These are phyloP conservation scores for Trichophyton benhamiae DNA, from an alignment of 2,329 filamentous ascomycete genomes.

Conservation along the genomic window DNA sequence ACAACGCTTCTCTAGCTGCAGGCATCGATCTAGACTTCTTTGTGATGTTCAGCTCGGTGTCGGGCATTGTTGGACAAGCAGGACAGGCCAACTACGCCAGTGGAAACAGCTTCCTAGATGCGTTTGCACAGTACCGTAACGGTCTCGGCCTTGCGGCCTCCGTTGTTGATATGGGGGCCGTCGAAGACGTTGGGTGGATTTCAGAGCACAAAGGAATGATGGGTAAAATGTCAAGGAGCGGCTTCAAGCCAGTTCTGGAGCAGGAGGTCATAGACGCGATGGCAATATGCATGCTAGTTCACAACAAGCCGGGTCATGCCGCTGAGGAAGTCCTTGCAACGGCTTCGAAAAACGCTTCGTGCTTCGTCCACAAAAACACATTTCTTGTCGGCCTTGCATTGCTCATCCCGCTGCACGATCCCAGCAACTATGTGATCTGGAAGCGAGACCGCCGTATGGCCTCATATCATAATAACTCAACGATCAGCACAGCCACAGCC, in stretches of 20 bases:
- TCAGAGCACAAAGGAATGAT: not conserved
- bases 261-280: slow-evolving; percentile 10
- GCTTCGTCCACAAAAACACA: not conserved
- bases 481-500: not conserved
- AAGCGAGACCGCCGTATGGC: not conserved
- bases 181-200: slow-evolving; percentile 4
- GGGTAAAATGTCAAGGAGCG: not conserved
- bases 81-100: slow-evolving; percentile 10
- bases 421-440: not conserved
- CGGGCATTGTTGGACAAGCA: slow-evolving; percentile 1
- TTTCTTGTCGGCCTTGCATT: not conserved
- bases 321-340: not conserved
- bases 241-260: slow-evolving; percentile 7
- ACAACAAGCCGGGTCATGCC: not conserved
- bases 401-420: not conserved
- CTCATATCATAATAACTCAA: not conserved
- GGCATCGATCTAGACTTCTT: slow-evolving; percentile 16
- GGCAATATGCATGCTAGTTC: slow-evolving; percentile 4
- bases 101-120: slow-evolving; percentile 11
- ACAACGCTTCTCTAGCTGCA: slow-evolving; percentile 6
- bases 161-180: slow-evolving; percentile 1
- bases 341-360: no score
- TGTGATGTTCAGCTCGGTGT: slow-evolving; percentile 9
- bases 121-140: slow-evolving; percentile 13
- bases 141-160: not conserved